Evolutionary conservation across 352 stramenopile genomes (phyloP).

Genomic region (Pythium rishiriense): DNA sequence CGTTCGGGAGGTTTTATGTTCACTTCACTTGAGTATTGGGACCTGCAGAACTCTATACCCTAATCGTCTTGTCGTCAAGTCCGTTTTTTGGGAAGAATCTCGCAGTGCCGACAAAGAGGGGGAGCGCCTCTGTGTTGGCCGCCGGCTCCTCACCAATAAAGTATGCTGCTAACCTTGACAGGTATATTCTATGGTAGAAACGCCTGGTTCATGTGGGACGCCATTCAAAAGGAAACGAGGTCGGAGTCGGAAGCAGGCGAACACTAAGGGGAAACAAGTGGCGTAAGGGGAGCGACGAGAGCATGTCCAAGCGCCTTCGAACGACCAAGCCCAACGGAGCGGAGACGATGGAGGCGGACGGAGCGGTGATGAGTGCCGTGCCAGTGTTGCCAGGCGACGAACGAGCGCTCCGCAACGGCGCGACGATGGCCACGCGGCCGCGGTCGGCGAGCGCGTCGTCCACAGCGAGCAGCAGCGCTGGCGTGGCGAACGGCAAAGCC

Average conservation of each 20-base stretch:
- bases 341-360: constrained; percentile 7
- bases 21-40: constrained; percentile 24
- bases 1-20: constrained; percentile 26
- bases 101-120: constrained; percentile 2
- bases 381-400: constrained; percentile 40
- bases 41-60: constrained; percentile 20
- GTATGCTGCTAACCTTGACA: constrained; percentile 23
- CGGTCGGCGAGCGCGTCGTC: constrained; percentile 9
- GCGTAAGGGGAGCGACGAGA: constrained; percentile 1
- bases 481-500: constrained; percentile 7
- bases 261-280: constrained; percentile 7
- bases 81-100: constrained; percentile 24
- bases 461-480: constrained; percentile 3
- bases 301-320: constrained; percentile 74
- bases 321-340: constrained; percentile 29
- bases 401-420: neutral
- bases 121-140: constrained; percentile 9
- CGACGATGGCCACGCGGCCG: constrained; percentile 9
- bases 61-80: constrained; percentile 14
- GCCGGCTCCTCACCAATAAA: constrained; percentile 2
- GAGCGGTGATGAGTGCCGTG: constrained; percentile 60
- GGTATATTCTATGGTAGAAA: constrained; percentile 16
- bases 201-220: constrained; percentile 24
- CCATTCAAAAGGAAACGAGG: constrained; percentile 28
- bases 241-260: constrained; percentile 6